A percentile compares a stretch with the other conserved stretches of the same genome.
Evolutionary conservation across 345 rosid species (phyloP).

Genomic region (Acer yangbiense): DNA sequence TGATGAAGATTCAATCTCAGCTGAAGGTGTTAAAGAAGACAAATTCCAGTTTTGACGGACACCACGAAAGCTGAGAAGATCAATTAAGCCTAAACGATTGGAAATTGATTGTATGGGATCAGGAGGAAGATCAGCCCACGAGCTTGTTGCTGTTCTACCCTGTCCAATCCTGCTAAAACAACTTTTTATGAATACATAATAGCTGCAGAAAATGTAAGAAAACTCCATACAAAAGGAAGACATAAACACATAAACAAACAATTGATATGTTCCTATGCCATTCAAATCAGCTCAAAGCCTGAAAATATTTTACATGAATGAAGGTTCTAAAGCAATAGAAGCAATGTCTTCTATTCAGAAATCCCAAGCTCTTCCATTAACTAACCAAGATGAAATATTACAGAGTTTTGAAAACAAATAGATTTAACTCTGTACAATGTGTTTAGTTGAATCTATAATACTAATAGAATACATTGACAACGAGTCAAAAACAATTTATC

Average conservation of each 20-base stretch:
- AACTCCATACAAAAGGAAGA: not conserved
- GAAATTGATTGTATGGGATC: constrained; percentile 22
- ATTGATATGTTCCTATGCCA: not conserved
- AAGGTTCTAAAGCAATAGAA: too few species aligned
- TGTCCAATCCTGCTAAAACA: not conserved
- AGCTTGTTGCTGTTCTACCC: not conserved
- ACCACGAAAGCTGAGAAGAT: constrained; percentile 28
- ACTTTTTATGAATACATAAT: not conserved
- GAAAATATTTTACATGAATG: not conserved
- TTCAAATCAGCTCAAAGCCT: not conserved
- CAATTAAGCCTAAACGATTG: constrained; percentile 20
- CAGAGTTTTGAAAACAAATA: too few species aligned
- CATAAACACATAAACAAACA: too few species aligned
- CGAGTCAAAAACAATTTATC: not conserved
- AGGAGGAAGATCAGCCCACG: constrained; percentile 25
- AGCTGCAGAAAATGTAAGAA: not conserved
- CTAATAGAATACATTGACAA: too few species aligned
- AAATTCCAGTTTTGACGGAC: constrained; percentile 32
- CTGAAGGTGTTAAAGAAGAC: constrained; percentile 24
- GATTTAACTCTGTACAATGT: too few species aligned
- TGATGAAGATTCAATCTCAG: constrained; percentile 15
- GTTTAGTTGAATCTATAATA: too few species aligned
- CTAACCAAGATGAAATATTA: too few species aligned
- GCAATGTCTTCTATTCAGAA: too few species aligned
- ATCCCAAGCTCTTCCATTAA: too few species aligned